Base-by-base conservation (phyloP, 352 stramenopile genomes). In the Phytophthora colocasiae region DNA sequence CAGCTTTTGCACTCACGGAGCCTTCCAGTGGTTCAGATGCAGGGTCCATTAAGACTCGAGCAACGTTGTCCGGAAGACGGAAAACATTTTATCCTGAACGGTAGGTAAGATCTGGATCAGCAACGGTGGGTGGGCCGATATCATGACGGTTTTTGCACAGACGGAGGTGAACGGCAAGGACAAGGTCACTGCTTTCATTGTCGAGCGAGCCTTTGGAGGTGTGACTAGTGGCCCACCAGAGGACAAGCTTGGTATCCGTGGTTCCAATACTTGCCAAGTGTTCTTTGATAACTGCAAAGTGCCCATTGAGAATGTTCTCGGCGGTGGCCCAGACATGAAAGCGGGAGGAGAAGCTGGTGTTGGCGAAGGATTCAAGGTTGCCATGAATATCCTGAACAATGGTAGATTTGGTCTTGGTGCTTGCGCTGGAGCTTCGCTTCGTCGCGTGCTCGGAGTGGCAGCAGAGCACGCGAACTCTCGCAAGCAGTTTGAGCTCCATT, bases 61-160 rank as follows among this genome's bases (percentile, higher is more conserved):
- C 93, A 12, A 90, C 81, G 47, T 69, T 97, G 55, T 95, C n/a
- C 95, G 47, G 90, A 97, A 36, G 93, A 98, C 36, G 89, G 96
- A 67, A 90, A 89, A 58, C 82, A 94, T 58, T 98, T 93, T 70
- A 80, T 98, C 53, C 66, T 98, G 8, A 98, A 98, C 77, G 93
- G 93, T n/a, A 66, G 85, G 82, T 69, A 99, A 99, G 82, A 91
- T 98, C 57, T 99, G 97, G 97, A 99, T 99, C 73, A 98, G 92
- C 51, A 99, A 99, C 85, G 93, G 92, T 26, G 93, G 87, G 40
- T 96, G 98, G 80, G 96, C 97, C n/a, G 92, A 98, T 14, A 78
- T 99, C 51, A 98, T 99, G 87, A 95, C 98, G 15, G 94, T 99
- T 10, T 99, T 99, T 80, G 97, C 96, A 22, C 98, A 99, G 81